These are phyloP conservation scores for Logfia minima DNA, from an alignment of 129 eudicot species.

Conservation along the genomic window DNA sequence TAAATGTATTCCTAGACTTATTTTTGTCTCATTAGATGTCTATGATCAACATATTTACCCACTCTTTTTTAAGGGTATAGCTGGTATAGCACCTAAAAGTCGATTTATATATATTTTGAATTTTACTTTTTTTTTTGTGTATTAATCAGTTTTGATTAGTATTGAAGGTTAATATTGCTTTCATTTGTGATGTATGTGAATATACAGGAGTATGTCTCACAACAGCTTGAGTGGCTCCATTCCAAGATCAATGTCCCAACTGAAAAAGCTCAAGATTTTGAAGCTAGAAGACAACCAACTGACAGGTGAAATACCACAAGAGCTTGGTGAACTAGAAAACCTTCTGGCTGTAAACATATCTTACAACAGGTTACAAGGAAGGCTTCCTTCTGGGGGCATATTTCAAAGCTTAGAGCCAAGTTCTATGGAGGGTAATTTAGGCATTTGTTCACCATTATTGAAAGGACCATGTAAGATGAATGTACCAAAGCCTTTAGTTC, in stretches of 20 bases:
- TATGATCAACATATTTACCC: too few species aligned
- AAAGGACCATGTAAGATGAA: conserved; percentile 79
- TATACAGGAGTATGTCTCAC: conserved; percentile 88
- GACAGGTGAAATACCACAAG: conserved; percentile 86
- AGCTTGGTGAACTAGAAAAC: conserved; percentile 64
- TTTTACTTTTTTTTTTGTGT: too few species aligned
- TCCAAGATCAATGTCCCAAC: conserved; percentile 65
- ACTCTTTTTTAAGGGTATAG: too few species aligned
- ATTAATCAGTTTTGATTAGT: background rate
- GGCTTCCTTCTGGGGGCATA: conserved; percentile 70
- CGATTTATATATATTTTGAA: too few species aligned
- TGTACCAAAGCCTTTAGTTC: conserved; percentile 86
- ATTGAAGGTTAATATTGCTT: background rate
- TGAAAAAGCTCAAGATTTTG: conserved; percentile 83
- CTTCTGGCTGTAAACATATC: conserved; percentile 85
- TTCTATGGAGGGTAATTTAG: conserved; percentile 78
- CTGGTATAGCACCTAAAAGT: too few species aligned
- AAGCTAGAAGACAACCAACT: conserved; percentile 79
- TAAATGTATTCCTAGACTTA: too few species aligned
- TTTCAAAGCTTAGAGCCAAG: conserved; percentile 68
- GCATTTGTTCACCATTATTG: conserved; percentile 81
- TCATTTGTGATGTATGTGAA: background rate
- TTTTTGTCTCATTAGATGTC: too few species aligned
- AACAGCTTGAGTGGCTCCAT: conserved; percentile 67
- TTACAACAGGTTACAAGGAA: conserved; percentile 75